Percentiles rank a stretch among this genome's conserved stretches.
Evolutionary conservation across 768 basidiomycete species (phyloP).

Genomic region (Russula virescens): DNA sequence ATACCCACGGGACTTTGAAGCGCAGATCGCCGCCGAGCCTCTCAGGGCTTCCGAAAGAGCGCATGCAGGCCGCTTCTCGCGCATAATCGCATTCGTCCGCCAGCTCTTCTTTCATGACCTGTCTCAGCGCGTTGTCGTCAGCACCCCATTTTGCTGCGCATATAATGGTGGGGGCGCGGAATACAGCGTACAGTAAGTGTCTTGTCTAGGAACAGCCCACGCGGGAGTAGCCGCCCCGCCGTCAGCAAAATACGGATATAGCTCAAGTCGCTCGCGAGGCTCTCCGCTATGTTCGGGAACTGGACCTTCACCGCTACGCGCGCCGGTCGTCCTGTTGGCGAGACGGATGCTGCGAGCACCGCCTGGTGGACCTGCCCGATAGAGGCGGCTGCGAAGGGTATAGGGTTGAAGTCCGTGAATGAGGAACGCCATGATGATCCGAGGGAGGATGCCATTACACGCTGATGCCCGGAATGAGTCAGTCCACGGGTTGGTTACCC

Average conservation of each 20-base stretch:
- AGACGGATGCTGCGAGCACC: slow-evolving; percentile 45
- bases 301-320: slow-evolving; percentile 85
- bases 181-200: slow-evolving; percentile 70
- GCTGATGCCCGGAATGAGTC: slow-evolving; percentile 28
- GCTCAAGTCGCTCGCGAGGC: slow-evolving; percentile 81
- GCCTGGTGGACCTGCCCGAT: slow-evolving; percentile 94
- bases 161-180: not conserved
- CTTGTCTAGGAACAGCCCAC: slow-evolving; percentile 83
- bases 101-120: slow-evolving; percentile 87
- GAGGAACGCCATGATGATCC: slow-evolving; percentile 66
- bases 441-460: slow-evolving; percentile 71
- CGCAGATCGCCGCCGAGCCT: slow-evolving; percentile 52
- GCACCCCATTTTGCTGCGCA: not conserved
- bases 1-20: slow-evolving; percentile 84
- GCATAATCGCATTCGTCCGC: slow-evolving; percentile 89
- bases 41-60: slow-evolving; percentile 47
- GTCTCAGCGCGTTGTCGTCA: not conserved
- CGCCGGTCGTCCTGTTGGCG: slow-evolving; percentile 50
- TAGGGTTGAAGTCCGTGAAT: slow-evolving; percentile 72
- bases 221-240: slow-evolving; percentile 75
- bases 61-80: slow-evolving; percentile 71
- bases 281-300: slow-evolving; percentile 86
- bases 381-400: slow-evolving; percentile 93
- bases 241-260: slow-evolving; percentile 81
- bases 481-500: not conserved